These are phyloP conservation scores for Boletus subcaerulescens DNA, from an alignment of 768 basidiomycete genomes.

Conservation along the genomic window DNA sequence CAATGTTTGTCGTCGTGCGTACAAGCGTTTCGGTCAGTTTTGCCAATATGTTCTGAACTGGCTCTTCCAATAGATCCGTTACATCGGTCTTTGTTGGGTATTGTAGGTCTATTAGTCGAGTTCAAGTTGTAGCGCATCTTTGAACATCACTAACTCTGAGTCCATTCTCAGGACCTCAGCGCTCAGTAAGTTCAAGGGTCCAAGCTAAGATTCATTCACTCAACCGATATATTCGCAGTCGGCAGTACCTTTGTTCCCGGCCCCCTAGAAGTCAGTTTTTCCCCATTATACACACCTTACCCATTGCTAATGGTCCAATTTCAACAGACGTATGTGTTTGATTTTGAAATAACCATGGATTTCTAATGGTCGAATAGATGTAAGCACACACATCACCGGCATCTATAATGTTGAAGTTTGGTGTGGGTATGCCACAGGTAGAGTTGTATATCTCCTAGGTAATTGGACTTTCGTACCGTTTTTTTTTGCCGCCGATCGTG, in stretches of 20 bases:
- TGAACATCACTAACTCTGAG: neutral
- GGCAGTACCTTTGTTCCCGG: neutral
- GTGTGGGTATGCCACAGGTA: neutral
- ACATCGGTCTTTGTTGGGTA: neutral
- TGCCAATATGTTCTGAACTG: neutral
- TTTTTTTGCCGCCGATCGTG: neutral
- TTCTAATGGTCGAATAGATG: neutral
- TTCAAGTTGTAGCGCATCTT: neutral
- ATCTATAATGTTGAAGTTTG: no score
- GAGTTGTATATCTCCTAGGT: accelerated
- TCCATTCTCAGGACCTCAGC: neutral
- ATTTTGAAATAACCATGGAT: no score
- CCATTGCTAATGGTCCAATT: neutral
- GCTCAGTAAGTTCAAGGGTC: neutral
- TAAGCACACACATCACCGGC: neutral
- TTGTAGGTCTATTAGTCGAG: neutral
- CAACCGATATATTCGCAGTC: neutral
- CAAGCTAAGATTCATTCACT: neutral
- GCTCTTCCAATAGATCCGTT: neutral
- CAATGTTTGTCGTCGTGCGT: no score
- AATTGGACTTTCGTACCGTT: neutral
- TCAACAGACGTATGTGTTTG: no score
- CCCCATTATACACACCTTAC: neutral
- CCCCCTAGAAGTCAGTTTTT: neutral
- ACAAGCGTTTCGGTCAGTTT: no score